These are phyloP conservation scores for Piper betle DNA, from an alignment of 164 flowering plant species.

Conservation along the genomic window DNA sequence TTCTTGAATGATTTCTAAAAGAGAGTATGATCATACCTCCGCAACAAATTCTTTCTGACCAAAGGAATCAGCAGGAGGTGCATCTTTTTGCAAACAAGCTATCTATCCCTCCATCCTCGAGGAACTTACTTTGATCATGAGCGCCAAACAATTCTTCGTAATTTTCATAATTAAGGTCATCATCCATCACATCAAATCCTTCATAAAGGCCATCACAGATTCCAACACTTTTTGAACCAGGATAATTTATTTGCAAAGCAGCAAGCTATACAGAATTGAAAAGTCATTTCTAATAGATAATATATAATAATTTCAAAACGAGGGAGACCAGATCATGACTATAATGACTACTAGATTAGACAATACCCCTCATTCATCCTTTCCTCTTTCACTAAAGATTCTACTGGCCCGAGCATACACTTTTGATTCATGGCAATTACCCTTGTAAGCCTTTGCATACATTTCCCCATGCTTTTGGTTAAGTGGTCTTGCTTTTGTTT, in stretches of 20 bases:
- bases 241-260: constrained; percentile 28
- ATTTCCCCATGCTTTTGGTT: too few species aligned
- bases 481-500: too few species aligned
- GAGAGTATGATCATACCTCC: constrained; percentile 30
- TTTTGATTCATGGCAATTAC: too few species aligned
- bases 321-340: background rate
- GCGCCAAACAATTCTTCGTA: constrained; percentile 81
- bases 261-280: background rate
- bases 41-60: constrained; percentile 35
- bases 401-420: too few species aligned
- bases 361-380: too few species aligned
- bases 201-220: constrained; percentile 43
- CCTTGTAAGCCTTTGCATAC: too few species aligned
- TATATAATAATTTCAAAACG: background rate
- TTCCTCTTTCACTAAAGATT: too few species aligned
- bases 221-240: constrained; percentile 32
- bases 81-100: constrained; percentile 56
- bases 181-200: constrained; percentile 62
- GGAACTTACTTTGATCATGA: constrained; percentile 44
- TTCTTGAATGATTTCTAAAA: background rate
- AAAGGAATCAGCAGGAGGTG: constrained; percentile 40
- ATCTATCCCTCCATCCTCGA: constrained; percentile 67
- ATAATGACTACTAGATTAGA: too few species aligned
- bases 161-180: constrained; percentile 64
- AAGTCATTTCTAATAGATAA: too few species aligned